Conservation (phyloP, 164 flowering plant species). For the Vitis riparia region DNA sequence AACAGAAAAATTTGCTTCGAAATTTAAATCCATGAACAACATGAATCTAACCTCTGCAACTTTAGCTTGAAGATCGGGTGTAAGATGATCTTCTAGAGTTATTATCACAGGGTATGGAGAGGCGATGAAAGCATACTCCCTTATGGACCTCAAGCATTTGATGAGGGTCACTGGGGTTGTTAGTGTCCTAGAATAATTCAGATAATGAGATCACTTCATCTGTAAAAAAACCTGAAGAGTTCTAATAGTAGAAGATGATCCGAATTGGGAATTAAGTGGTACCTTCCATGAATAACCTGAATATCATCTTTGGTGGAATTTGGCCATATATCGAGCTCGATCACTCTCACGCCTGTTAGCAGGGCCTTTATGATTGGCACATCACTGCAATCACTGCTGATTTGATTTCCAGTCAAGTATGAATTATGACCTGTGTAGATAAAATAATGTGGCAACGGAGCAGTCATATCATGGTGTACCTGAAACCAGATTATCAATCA, state of each 20-base stretch:
- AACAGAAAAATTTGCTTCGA: background rate
- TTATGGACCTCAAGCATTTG: conserved; percentile 72
- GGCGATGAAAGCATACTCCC: conserved; percentile 53
- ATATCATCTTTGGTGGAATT: conserved; percentile 61
- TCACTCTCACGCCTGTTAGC: conserved; percentile 69
- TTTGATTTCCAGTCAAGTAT: conserved; percentile 86
- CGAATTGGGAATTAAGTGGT: background rate
- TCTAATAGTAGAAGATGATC: background rate
- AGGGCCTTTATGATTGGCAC: conserved; percentile 69
- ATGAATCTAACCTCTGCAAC: conserved; percentile 56
- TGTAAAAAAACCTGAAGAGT: too few relatives aligned
- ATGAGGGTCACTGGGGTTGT: conserved; percentile 65
- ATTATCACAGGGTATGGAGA: conserved; percentile 69
- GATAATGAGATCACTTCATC: conserved; percentile 1
- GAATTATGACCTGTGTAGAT: conserved; percentile 91
- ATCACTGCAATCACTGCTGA: conserved; percentile 84
- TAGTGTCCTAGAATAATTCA: conserved; percentile 49
- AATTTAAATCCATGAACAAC: background rate
- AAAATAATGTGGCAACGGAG: conserved; percentile 81
- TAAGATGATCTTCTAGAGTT: conserved; percentile 78
- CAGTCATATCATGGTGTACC: conserved; percentile 87
- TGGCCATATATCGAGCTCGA: conserved; percentile 90
- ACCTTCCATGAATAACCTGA: conserved; percentile 84
- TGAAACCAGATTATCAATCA: conserved; percentile 24
- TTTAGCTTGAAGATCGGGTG: conserved; percentile 71